Base-by-base conservation (phyloP, 2,329 filamentous ascomycete genomes). In the Beauveria asiatica region DNA sequence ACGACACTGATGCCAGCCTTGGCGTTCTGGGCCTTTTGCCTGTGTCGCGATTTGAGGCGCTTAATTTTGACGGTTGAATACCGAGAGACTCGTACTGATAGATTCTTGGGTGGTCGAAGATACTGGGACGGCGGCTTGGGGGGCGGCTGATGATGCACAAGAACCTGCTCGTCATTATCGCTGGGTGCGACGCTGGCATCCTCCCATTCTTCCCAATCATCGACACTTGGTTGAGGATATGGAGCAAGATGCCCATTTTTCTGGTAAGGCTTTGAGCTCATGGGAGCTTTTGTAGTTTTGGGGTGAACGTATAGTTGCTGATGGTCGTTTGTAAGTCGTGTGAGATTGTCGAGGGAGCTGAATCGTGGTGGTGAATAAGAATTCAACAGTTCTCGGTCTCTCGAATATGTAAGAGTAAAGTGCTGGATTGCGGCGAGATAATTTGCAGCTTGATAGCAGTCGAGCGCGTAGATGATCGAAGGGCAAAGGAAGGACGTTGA, bases 1-100 rank as follows among this genome's bases (percentile, higher is more conserved):
- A 90, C 84, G 21, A 91, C 70, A 64, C 78, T 86, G 67, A 89
- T 88, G 13, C 85, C 85, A 9, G 82, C 82, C 72, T 80, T 78
- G 60, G 79, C 77, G 70, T 86, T 83, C 68, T 85, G 78, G 23
- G 79, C 78, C 66, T 82, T 83, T 67, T 88, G 84, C 57, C 84
- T 78, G 33, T 80, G 79, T 59, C 80, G 80, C 3, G 85, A 88
- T 68, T 80, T 86, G 23, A 81, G 69, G 9, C 81, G 75, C 49
- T 70, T 72, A 33, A 79, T 67, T 59, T 72, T 78, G 30, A 74
- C 72, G 2, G 71, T 67, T 1, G 79, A 77, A 27, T 72, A 65
- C 55, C 75, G 69, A 5, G 72, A 71, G 21, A 65, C 64, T 59
- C 72, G 69, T 21, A 65, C 44, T 11, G 61, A 52, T 1, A 56